A percentile compares a stretch with the other conserved stretches of the same genome.
phyloP scores from a whole-genome alignment of 495 filamentous ascomycete genomes.

The Amorphotheca resinae region DNA sequence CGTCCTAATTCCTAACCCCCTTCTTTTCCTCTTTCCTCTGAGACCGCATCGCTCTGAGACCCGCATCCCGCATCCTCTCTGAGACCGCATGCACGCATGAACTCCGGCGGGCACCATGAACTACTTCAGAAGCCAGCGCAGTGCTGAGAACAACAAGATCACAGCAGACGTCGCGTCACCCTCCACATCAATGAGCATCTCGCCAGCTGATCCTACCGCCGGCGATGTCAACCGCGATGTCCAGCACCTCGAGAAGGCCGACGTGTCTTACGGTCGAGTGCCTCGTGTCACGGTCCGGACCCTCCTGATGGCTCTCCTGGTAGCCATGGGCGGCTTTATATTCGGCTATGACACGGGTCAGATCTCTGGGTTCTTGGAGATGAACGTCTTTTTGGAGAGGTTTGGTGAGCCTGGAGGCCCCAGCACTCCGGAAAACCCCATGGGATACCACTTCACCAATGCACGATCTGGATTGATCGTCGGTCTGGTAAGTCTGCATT shows the following conservation, averaged over 20 bases:
- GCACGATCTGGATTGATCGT: constrained; percentile 46
- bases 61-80: too few species aligned
- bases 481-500: constrained; percentile 25
- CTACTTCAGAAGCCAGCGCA: neutral
- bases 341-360: constrained; percentile 61
- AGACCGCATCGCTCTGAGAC: too few species aligned
- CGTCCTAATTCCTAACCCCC: too few species aligned
- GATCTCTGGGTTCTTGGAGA: constrained; percentile 49
- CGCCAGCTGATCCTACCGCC: neutral
- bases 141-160: neutral
- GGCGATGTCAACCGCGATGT: neutral
- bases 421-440: constrained; percentile 20
- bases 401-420: constrained; percentile 24
- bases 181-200: neutral
- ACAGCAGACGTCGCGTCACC: neutral
- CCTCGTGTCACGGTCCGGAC: constrained; percentile 42
- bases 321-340: constrained; percentile 61
- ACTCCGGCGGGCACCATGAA: constrained; percentile 1
- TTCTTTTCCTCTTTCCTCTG: too few species aligned
- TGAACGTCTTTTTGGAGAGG: constrained; percentile 36
- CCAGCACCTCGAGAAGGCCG: neutral
- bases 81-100: too few species aligned
- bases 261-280: constrained; percentile 18
- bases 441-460: constrained; percentile 44
- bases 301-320: constrained; percentile 27